phyloP scores from a whole-genome alignment of 345 rosid species.

The Acer negundo region DNA sequence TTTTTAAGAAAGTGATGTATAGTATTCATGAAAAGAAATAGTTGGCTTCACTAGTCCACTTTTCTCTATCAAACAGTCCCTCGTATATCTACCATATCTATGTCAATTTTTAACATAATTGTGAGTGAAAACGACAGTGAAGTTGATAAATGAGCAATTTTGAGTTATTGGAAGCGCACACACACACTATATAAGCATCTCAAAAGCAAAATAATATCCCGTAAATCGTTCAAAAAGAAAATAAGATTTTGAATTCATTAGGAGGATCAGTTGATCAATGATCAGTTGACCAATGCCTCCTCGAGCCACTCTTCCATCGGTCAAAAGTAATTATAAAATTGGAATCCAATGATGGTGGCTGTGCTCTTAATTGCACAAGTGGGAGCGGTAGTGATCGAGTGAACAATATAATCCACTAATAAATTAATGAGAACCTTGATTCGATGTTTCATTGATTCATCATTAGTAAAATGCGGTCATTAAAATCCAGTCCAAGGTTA shows the following conservation, averaged over 20 bases:
- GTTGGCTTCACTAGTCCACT: neutral
- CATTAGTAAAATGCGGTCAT: slow-evolving; percentile 2
- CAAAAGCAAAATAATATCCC: neutral
- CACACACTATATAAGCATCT: neutral
- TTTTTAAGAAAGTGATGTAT: neutral
- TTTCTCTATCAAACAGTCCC: slow-evolving; percentile 4
- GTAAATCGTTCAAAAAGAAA: neutral
- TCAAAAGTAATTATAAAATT: neutral
- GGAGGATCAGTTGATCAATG: neutral
- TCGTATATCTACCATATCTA: slow-evolving; percentile 1
- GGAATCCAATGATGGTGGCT: neutral
- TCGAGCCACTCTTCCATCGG: neutral
- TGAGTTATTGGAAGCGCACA: neutral
- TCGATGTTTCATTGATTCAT: neutral
- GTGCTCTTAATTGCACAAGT: neutral
- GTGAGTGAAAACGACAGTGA: neutral
- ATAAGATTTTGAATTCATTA: neutral
- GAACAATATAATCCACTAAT: slow-evolving; percentile 5
- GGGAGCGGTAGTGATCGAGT: neutral
- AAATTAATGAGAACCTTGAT: neutral
- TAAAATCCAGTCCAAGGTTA: neutral
- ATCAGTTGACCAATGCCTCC: slow-evolving; percentile 2
- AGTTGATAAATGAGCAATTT: slow-evolving; percentile 2
- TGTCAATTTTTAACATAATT: neutral
- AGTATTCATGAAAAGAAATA: neutral